Percentiles rank a stretch among this genome's conserved stretches.
phyloP scores from a whole-genome alignment of 2,329 filamentous ascomycete species.

The Didymellaceae sp. region DNA sequence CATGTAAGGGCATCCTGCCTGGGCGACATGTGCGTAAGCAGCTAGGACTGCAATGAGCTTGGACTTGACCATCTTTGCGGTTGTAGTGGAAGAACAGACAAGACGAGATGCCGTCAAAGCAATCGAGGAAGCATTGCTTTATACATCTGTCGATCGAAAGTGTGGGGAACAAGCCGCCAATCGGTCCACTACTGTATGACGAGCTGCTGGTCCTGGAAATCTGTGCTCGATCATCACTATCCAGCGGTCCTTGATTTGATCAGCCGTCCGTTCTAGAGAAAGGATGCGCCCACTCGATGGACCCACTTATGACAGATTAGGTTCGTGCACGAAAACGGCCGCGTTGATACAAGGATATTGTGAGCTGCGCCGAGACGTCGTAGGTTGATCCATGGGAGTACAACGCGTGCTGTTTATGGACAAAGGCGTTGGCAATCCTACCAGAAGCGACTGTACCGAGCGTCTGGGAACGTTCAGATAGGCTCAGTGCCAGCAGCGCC shows the following conservation, averaged over 20 bases:
- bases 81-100: slow-evolving; percentile 2
- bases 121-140: slow-evolving; percentile 16
- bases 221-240: slow-evolving; percentile 3
- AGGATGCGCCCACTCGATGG: slow-evolving; percentile 10
- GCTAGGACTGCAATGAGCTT: slow-evolving; percentile 34
- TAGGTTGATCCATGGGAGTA: slow-evolving; percentile 13
- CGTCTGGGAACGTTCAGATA: background rate
- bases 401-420: slow-evolving; percentile 12
- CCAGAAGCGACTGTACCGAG: background rate
- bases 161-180: slow-evolving; percentile 3
- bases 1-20: slow-evolving; percentile 48
- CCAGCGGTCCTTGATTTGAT: slow-evolving; percentile 11
- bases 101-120: background rate
- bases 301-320: slow-evolving; percentile 16
- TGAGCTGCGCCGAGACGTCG: slow-evolving; percentile 22
- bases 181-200: slow-evolving; percentile 6
- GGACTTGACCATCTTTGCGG: slow-evolving; percentile 33
- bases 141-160: slow-evolving; percentile 11
- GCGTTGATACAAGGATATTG: slow-evolving; percentile 15
- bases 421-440: slow-evolving; percentile 1
- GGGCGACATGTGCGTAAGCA: slow-evolving; percentile 28
- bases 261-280: slow-evolving; percentile 10
- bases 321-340: slow-evolving; percentile 14
- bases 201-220: slow-evolving; percentile 1
- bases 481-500: background rate